Conservation (phyloP, 352 stramenopile genomes). For the Phytophthora foliorum region DNA sequence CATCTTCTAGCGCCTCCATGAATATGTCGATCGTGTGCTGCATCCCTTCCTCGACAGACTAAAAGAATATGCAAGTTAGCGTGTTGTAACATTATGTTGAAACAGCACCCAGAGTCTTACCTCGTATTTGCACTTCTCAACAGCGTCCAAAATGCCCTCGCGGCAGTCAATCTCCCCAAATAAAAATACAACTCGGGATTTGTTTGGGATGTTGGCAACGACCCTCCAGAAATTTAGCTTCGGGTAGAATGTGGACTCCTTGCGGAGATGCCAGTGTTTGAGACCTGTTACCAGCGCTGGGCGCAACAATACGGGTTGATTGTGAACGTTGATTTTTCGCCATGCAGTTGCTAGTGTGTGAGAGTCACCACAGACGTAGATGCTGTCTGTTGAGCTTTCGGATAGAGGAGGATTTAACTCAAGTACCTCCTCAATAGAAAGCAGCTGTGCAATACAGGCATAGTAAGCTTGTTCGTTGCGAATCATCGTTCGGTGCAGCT, state of each 20-base stretch:
- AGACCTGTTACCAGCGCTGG: slow-evolving; percentile 93
- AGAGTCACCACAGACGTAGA: slow-evolving; percentile 94
- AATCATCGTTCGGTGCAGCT: slow-evolving; percentile 86
- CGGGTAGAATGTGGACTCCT: slow-evolving; percentile 92
- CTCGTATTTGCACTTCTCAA: slow-evolving; percentile 91
- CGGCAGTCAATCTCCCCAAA: slow-evolving; percentile 97
- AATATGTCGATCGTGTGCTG: slow-evolving; percentile 83
- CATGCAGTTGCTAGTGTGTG: slow-evolving; percentile 92
- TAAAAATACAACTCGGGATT: slow-evolving; percentile 89
- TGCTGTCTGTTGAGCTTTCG: slow-evolving; percentile 7
- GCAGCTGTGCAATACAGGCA: slow-evolving; percentile 83
- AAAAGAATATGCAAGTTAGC: background rate
- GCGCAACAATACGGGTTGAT: slow-evolving; percentile 31
- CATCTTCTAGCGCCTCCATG: slow-evolving; percentile 64
- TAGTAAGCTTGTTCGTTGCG: slow-evolving; percentile 93
- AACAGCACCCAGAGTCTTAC: slow-evolving; percentile 27
- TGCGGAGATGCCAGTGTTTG: slow-evolving; percentile 94
- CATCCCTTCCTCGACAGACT: slow-evolving; percentile 87
- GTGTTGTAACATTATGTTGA: background rate
- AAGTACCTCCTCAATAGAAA: slow-evolving; percentile 56
- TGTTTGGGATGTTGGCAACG: slow-evolving; percentile 57
- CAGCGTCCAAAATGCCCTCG: slow-evolving; percentile 91
- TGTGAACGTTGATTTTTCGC: slow-evolving; percentile 59
- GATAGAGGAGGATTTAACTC: slow-evolving; percentile 1
- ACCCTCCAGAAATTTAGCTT: slow-evolving; percentile 92